Evolutionary conservation across 2,329 filamentous ascomycete species (phyloP).

Genomic region (Penicillium sumatraense): DNA sequence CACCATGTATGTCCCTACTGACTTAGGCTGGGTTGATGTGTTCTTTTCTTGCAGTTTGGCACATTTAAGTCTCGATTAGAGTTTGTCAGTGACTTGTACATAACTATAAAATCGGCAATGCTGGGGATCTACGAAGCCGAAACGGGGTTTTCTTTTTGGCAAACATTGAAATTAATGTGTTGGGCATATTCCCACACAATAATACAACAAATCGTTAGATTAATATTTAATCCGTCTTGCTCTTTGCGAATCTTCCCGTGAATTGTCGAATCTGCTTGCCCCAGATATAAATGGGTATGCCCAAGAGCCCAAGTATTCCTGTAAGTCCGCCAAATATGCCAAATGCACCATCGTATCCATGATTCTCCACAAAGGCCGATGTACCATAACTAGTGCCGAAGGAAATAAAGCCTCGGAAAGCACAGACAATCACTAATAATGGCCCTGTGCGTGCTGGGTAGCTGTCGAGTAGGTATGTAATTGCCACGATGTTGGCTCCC

Average conservation of each 20-base stretch:
- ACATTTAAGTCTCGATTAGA: background rate
- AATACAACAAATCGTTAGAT: background rate
- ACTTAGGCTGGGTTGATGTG: background rate
- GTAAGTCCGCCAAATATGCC: constrained; percentile 38
- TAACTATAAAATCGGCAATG: background rate
- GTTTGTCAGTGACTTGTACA: background rate
- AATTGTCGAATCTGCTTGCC: constrained; percentile 36
- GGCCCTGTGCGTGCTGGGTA: constrained; percentile 50
- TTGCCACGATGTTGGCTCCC: constrained; percentile 50
- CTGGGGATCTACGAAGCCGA: too few relatives aligned
- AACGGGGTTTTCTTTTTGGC: too few relatives aligned
- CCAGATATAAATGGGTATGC: constrained; percentile 36
- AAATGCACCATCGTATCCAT: constrained; percentile 42
- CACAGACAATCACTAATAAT: constrained; percentile 52
- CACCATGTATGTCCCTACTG: too few relatives aligned
- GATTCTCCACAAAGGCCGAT: constrained; percentile 24
- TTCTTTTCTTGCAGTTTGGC: background rate
- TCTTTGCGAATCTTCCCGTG: constrained; percentile 20
- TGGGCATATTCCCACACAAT: background rate
- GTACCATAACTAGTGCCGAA: constrained; percentile 50
- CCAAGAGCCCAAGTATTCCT: constrained; percentile 32
- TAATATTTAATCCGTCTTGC: background rate
- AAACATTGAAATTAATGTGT: background rate
- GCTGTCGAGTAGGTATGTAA: constrained; percentile 51
- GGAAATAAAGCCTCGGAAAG: constrained; percentile 51